Base-by-base conservation (phyloP, 2,329 filamentous ascomycete species). In the Hirsutella rhossiliensis region DNA sequence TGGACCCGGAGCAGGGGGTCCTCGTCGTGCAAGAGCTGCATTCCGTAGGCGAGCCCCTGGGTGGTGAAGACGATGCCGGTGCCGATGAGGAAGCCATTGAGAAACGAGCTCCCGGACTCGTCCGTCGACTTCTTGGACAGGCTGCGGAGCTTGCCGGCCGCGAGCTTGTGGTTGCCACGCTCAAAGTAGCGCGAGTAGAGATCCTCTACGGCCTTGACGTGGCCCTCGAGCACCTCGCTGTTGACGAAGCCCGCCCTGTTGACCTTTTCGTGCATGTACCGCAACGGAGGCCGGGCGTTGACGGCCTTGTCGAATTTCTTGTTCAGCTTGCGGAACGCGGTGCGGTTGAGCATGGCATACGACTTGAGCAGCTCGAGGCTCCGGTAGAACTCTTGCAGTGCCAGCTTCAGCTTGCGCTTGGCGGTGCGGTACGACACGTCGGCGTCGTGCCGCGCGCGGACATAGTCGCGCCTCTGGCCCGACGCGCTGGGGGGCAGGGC, bases 251-350 rank as follows among this genome's bases (percentile, higher is more conserved):
- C 87, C 2, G 89, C 77, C 50, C 83, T 82, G 66, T 87, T 90
- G 54, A 98, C 88, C 58, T 90, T 90, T 53, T 96, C 89, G 29
- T 82, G 82, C 76, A 96, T 85, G 62, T 90, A 97, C 27, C 83
- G 77, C 57, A 84, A 75, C 0, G 82, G 75, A 0, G 87, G 87
- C 11, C 83, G 76, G 36, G 87, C 82, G 53, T 88, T 78, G 45
- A 88, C 79, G 2, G 84, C 79, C 66, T 97, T 98, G 71, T 97
- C 89, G 60, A 94, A 97, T 64, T 98, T 98, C 63, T 98, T 98
- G 65, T 94, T 96, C 58, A 98, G 87, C 62, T 98, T 98, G 29
- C 89, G 82, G 57, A 97, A 97, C 0, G 88, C 92, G 0, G 87
- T 95, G 41, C 87, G 78, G 61, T 98, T 98, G 13, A 96, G 71